Conservation (phyloP, 1,284 basidiomycete genomes). For the Cystobasidium slooffiae region DNA sequence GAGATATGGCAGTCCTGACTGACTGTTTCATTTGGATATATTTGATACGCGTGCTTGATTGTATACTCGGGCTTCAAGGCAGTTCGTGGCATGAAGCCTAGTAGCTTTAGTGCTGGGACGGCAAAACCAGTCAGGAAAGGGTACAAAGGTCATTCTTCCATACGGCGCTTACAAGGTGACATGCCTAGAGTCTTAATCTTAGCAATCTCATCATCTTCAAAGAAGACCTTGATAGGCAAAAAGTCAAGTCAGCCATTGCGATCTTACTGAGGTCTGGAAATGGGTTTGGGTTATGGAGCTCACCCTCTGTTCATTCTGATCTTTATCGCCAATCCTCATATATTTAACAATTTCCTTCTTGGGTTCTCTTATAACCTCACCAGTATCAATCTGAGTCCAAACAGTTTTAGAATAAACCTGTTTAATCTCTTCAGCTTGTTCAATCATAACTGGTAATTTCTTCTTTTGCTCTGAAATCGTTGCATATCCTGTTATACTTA, state of each 20-base stretch:
- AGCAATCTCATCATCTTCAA: constrained; percentile 78
- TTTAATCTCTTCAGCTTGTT: constrained; percentile 51
- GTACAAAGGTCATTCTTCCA: background rate
- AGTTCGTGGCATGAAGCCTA: constrained; percentile 79
- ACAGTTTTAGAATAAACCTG: constrained; percentile 38
- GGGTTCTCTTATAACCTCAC: constrained; percentile 44
- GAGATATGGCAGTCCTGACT: constrained; percentile 53
- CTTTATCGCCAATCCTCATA: constrained; percentile 53
- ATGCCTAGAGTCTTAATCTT: constrained; percentile 78
- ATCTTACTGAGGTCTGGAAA: constrained; percentile 1
- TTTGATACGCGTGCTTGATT: constrained; percentile 85
- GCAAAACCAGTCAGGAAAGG: background rate
- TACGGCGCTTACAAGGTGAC: constrained; percentile 66
- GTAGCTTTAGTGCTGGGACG: constrained; percentile 72
- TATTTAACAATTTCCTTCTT: constrained; percentile 58
- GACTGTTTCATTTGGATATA: constrained; percentile 89
- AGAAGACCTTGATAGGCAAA: constrained; percentile 69
- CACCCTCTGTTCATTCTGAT: constrained; percentile 43
- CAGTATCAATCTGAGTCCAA: constrained; percentile 46
- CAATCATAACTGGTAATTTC: constrained; percentile 76
- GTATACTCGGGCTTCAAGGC: constrained; percentile 57
- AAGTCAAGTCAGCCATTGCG: background rate
- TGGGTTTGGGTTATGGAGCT: background rate
- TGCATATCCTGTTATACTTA: constrained; percentile 90
- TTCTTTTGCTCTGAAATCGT: constrained; percentile 83